phyloP scores from a whole-genome alignment of 768 basidiomycete genomes.

The Strobilomyces echinocephalus region DNA sequence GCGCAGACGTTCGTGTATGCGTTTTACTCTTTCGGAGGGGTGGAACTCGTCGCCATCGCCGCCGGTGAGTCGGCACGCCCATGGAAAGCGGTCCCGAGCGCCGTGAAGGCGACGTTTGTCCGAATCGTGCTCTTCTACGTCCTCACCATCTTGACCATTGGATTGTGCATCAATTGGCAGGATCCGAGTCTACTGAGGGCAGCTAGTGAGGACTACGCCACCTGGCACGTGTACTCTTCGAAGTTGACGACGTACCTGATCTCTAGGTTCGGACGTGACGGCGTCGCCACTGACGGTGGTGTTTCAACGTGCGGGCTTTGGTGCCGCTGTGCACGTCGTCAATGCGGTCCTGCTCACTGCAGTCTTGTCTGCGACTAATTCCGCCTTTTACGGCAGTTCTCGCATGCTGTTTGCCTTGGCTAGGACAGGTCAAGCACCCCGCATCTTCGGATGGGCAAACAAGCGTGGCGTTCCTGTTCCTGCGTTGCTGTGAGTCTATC shows the following conservation, averaged over 20 bases:
- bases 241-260: not conserved
- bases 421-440: conserved; percentile 59
- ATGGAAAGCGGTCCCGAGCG: conserved; percentile 56
- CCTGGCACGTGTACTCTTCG: not conserved
- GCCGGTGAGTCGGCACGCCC: conserved; percentile 66
- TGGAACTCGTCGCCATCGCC: conserved; percentile 69
- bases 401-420: conserved; percentile 60
- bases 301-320: conserved; percentile 57
- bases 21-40: conserved; percentile 66
- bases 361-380: conserved; percentile 59
- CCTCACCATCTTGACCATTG: conserved; percentile 60
- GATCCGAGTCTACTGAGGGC: conserved; percentile 50
- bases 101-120: conserved; percentile 66
- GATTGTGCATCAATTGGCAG: conserved; percentile 57
- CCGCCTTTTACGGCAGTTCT: conserved; percentile 63
- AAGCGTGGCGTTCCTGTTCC: conserved; percentile 59
- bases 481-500: conserved; percentile 42
- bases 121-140: conserved; percentile 63
- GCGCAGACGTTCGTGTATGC: conserved; percentile 62
- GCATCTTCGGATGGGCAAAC: conserved; percentile 60
- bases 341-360: conserved; percentile 67
- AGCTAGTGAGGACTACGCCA: conserved; percentile 28
- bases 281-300: conserved; percentile 63
- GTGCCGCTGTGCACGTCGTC: conserved; percentile 56
- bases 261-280: conserved; percentile 43